A percentile compares a stretch with the other conserved stretches of the same genome.
These are phyloP conservation scores for Daldinia sp. DNA, from an alignment of 2,329 filamentous ascomycete genomes.

Conservation along the genomic window DNA sequence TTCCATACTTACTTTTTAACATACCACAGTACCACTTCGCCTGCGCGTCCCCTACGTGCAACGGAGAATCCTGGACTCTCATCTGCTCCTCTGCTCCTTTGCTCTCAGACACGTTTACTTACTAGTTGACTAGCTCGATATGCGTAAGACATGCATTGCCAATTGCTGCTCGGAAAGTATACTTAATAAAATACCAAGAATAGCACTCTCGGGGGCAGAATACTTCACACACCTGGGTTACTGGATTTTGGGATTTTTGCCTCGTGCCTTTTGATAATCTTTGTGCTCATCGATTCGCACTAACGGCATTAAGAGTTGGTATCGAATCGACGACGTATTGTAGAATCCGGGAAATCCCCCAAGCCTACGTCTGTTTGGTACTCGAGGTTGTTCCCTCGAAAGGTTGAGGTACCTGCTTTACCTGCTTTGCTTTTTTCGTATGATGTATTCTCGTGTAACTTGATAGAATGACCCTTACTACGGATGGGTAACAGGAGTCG, in stretches of 20 bases:
- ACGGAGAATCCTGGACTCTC: background rate
- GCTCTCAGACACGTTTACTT: background rate
- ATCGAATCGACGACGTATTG: constrained; percentile 25
- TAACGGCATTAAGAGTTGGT: constrained; percentile 8
- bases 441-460: background rate
- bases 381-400: background rate
- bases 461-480: background rate
- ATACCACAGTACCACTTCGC: no score
- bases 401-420: background rate
- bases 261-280: no score
- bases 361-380: background rate
- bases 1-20: no score
- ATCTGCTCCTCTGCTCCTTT: no score
- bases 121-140: background rate
- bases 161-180: constrained; percentile 3
- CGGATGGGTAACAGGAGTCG: background rate
- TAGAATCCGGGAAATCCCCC: background rate
- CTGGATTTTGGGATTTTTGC: no score
- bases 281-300: constrained; percentile 26
- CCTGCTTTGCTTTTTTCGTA: background rate
- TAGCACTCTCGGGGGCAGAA: no score
- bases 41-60: background rate
- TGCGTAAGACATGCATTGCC: constrained; percentile 15
- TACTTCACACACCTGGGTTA: no score
- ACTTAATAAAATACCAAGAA: constrained; percentile 1